Evolutionary conservation across 345 rosid genomes (phyloP).

Genomic region (Xanthoceras sorbifolium): DNA sequence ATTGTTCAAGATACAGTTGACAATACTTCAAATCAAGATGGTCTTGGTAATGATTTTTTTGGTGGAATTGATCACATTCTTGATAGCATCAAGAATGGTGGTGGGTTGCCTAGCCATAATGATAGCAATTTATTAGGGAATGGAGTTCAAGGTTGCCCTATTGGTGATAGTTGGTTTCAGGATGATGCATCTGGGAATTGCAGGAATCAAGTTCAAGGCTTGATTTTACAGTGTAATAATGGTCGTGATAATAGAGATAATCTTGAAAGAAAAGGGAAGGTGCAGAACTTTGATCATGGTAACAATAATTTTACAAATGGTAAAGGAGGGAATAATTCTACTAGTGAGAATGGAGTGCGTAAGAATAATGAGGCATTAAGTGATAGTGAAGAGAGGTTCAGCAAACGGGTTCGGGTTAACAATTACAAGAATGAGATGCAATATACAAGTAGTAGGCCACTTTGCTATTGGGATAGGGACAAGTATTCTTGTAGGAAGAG

Average conservation of each 20-base stretch:
- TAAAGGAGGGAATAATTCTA: constrained; percentile 19
- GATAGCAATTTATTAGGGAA: constrained; percentile 17
- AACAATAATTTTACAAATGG: constrained; percentile 4
- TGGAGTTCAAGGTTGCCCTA: constrained; percentile 28
- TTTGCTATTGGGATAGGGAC: constrained; percentile 54
- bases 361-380: constrained; percentile 24
- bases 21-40: constrained; percentile 41
- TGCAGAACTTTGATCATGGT: constrained; percentile 24
- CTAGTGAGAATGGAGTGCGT: constrained; percentile 37
- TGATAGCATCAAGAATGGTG: constrained; percentile 79
- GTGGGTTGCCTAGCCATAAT: constrained; percentile 45
- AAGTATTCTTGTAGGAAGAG: constrained; percentile 59
- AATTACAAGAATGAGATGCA: constrained; percentile 39
- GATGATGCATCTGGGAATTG: constrained; percentile 24
- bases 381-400: constrained; percentile 44
- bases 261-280: constrained; percentile 21
- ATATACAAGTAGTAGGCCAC: constrained; percentile 41
- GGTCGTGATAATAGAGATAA: constrained; percentile 17
- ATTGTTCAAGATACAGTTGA: constrained; percentile 46
- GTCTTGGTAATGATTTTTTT: constrained; percentile 60
- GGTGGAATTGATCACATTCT: constrained; percentile 94
- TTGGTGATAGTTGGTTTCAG: constrained; percentile 22
- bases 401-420: constrained; percentile 54
- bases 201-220: constrained; percentile 19
- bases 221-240: constrained; percentile 23